phyloP scores from a whole-genome alignment of 495 filamentous ascomycete genomes.

The Clavariopsis aquatica region DNA sequence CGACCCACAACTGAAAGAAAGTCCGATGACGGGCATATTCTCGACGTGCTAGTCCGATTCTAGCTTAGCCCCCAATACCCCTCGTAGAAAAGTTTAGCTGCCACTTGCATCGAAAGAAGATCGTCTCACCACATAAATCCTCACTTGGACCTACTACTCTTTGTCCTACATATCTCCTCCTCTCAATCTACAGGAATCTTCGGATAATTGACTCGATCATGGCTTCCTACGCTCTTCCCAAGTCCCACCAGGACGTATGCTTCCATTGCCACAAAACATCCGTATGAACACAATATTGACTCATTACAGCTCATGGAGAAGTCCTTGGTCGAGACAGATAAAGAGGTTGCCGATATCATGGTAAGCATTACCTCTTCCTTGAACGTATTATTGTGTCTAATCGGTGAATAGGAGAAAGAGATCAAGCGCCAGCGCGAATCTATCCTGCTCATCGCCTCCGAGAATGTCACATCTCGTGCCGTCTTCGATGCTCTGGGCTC shows the following conservation, averaged over 20 bases:
- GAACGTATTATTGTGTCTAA: background rate
- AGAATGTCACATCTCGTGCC: constrained; percentile 85
- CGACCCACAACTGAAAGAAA: background rate
- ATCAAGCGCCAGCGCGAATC: constrained; percentile 97
- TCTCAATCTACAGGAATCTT: background rate
- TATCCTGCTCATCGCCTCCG: constrained; percentile 95
- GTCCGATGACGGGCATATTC: background rate
- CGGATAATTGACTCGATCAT: constrained; percentile 24
- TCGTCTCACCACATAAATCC: background rate
- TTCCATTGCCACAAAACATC: constrained; percentile 18
- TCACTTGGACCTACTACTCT: background rate
- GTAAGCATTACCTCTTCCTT: constrained; percentile 50
- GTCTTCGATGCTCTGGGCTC: constrained; percentile 89
- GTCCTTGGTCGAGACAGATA: constrained; percentile 78
- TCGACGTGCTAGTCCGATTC: background rate
- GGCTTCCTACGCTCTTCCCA: constrained; percentile 76
- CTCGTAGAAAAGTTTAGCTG: constrained; percentile 23
- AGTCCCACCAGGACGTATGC: constrained; percentile 85
- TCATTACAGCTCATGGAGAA: constrained; percentile 83
- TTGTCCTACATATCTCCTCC: background rate
- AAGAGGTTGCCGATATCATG: constrained; percentile 93
- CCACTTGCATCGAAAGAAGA: background rate
- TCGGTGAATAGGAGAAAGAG: constrained; percentile 73
- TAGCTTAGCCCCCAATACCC: constrained; percentile 6
- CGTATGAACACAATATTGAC: constrained; percentile 50